phyloP scores from a whole-genome alignment of 2,329 filamentous ascomycete genomes.

The Ceratocystis albifundus region DNA sequence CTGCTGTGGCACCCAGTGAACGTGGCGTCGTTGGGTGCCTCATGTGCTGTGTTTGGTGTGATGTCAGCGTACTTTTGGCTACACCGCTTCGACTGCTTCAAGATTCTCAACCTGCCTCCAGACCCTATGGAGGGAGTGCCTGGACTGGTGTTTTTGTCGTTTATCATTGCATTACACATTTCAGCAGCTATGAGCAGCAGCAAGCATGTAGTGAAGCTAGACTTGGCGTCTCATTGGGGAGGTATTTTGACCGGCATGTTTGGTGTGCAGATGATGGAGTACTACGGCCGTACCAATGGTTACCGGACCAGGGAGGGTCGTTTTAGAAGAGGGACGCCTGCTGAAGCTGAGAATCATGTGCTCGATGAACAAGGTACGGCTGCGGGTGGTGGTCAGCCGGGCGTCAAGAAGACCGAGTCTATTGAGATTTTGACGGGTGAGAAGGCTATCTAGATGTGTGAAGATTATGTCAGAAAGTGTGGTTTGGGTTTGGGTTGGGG shows the following conservation, averaged over 20 bases:
- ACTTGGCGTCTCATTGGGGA: constrained; percentile 43
- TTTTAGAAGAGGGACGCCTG: constrained; percentile 14
- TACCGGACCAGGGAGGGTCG: constrained; percentile 19
- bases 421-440: constrained; percentile 23
- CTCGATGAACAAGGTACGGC: neutral
- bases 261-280: constrained; percentile 32
- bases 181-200: constrained; percentile 36
- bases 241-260: constrained; percentile 40
- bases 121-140: constrained; percentile 42
- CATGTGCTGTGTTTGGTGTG: constrained; percentile 51
- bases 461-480: neutral
- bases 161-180: constrained; percentile 41
- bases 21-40: constrained; percentile 52
- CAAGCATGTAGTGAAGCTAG: constrained; percentile 39
- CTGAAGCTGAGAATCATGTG: constrained; percentile 1
- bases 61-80: constrained; percentile 51
- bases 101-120: constrained; percentile 46
- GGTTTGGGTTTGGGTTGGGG: too few relatives aligned
- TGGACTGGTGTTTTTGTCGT: constrained; percentile 43
- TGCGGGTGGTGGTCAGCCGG: neutral
- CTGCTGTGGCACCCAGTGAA: constrained; percentile 41
- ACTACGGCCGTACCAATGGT: constrained; percentile 19
- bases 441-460: constrained; percentile 17
- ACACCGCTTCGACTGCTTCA: constrained; percentile 45
- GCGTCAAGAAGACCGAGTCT: constrained; percentile 17